phyloP scores from a whole-genome alignment of 805 yeast species.

The Blastobotrys terrestris region DNA sequence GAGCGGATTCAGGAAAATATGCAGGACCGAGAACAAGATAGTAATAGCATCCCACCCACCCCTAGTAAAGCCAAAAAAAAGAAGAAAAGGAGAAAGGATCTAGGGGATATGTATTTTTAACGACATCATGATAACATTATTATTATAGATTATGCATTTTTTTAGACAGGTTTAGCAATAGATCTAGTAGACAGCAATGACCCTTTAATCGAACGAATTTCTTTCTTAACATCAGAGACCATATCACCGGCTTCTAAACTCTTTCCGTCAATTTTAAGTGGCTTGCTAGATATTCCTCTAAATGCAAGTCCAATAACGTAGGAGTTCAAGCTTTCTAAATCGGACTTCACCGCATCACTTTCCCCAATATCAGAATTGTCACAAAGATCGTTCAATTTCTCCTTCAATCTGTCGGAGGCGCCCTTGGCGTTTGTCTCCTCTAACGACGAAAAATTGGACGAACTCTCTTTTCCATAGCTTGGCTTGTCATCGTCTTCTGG shows the following conservation, averaged over 20 bases:
- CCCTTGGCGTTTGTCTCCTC: constrained; percentile 6
- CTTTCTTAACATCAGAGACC: constrained; percentile 17
- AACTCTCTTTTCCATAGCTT: background rate
- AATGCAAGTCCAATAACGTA: constrained; percentile 5
- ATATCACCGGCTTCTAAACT: constrained; percentile 1
- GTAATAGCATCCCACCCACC: background rate
- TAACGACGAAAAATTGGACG: background rate
- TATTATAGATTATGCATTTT: background rate
- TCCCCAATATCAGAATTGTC: constrained; percentile 2
- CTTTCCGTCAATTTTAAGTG: background rate
- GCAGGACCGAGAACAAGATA: background rate
- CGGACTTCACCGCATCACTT: constrained; percentile 8
- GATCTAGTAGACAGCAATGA: constrained; percentile 15
- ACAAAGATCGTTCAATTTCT: constrained; percentile 4
- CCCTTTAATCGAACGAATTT: constrained; percentile 22
- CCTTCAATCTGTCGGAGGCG: constrained; percentile 1
- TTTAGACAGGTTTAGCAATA: background rate
- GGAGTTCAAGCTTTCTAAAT: constrained; percentile 9
- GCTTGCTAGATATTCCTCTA: background rate
- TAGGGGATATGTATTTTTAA: constrained; percentile 11
- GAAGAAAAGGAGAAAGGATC: constrained; percentile 1
- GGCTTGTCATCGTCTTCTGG: constrained; percentile 1
- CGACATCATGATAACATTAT: background rate
- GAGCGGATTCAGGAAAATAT: constrained; percentile 20
- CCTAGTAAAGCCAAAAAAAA: constrained; percentile 4